These are phyloP conservation scores for Aleurites moluccanus DNA, from an alignment of 441 rosid species.

Conservation along the genomic window DNA sequence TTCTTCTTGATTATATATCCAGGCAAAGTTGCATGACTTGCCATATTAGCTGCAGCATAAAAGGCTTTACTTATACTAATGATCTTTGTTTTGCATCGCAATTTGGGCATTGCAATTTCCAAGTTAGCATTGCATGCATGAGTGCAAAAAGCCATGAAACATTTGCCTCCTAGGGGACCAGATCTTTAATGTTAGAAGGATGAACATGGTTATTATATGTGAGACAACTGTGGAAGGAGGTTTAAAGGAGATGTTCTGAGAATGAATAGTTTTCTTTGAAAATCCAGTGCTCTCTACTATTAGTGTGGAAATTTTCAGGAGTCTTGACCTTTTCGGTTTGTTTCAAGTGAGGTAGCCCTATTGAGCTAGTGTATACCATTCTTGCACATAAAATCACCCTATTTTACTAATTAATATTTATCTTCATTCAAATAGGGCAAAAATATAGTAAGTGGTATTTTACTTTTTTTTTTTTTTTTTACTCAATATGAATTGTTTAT, in stretches of 20 bases:
- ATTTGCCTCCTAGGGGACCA: neutral
- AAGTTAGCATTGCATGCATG: neutral
- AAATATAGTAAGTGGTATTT: neutral
- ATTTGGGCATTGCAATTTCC: neutral
- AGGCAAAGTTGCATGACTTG: neutral
- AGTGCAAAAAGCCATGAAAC: neutral
- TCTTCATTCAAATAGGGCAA: neutral
- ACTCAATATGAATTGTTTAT: neutral
- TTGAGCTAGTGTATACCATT: neutral
- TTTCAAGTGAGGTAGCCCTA: neutral
- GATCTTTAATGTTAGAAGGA: neutral
- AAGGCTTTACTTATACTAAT: neutral
- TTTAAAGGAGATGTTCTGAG: neutral
- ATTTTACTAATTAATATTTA: neutral
- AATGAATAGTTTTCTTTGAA: neutral
- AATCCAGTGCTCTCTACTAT: neutral
- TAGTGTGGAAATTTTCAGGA: neutral
- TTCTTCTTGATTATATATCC: constrained; percentile 9
- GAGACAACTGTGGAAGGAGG: neutral
- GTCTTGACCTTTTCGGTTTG: neutral
- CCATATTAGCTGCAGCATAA: neutral
- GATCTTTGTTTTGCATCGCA: neutral
- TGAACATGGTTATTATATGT: neutral
- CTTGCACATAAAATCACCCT: neutral
- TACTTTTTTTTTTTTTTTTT: neutral